Evolutionary conservation across 2,329 filamentous ascomycete genomes (phyloP).

Genomic region (Neonectria punicea): DNA sequence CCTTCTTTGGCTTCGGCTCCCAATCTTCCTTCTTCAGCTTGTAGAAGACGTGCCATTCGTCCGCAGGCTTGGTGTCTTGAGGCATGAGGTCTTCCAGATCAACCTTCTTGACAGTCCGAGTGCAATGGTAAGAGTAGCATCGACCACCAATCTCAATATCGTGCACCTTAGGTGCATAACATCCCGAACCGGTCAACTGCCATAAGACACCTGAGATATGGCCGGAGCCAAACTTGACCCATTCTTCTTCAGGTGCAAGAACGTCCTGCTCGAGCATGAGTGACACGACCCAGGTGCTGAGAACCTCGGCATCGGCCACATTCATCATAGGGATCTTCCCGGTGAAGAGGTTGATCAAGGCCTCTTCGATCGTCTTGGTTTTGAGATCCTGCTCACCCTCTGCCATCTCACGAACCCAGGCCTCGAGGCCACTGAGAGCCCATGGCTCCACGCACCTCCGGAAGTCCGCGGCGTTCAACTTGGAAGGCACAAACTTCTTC

Average conservation of each 20-base stretch:
- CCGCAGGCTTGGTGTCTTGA: constrained; percentile 72
- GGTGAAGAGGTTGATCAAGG: constrained; percentile 88
- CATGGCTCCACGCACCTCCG: constrained; percentile 89
- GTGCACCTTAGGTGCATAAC: constrained; percentile 89
- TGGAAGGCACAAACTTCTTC: constrained; percentile 86
- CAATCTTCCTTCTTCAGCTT: constrained; percentile 81
- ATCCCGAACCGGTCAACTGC: constrained; percentile 91
- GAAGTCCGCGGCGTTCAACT: constrained; percentile 83
- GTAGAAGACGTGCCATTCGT: constrained; percentile 93
- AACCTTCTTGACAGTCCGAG: constrained; percentile 92
- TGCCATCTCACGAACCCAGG: constrained; percentile 88
- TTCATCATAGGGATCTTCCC: constrained; percentile 99
- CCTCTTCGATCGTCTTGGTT: constrained; percentile 85
- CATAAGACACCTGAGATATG: constrained; percentile 89
- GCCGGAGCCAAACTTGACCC: constrained; percentile 90
- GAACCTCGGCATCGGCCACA: constrained; percentile 90
- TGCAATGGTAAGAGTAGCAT: constrained; percentile 95
- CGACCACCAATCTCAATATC: constrained; percentile 74
- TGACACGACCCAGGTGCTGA: constrained; percentile 80
- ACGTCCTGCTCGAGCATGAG: constrained; percentile 84
- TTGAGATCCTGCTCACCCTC: constrained; percentile 92
- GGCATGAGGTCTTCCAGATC: constrained; percentile 81
- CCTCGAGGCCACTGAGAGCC: constrained; percentile 88
- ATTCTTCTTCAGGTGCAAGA: constrained; percentile 90
- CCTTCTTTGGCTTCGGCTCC: constrained; percentile 80